Base-by-base conservation (phyloP, 2,329 filamentous ascomycete species). In the Alternaria sp. region DNA sequence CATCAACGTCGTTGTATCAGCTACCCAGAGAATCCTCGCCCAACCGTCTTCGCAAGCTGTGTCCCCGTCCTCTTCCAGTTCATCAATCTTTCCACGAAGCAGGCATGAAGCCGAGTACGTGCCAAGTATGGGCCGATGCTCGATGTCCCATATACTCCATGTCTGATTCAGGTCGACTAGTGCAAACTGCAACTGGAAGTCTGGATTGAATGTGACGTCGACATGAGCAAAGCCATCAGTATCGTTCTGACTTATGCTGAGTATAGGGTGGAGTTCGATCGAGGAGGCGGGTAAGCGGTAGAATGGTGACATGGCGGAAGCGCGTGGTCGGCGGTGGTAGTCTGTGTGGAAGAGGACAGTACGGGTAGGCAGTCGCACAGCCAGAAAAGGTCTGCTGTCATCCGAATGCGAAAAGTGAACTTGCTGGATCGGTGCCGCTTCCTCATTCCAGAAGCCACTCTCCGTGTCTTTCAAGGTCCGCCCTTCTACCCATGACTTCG, bases 71-170 rank as follows among this genome's bases (percentile, higher is more conserved):
- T 61, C 57, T 50, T 61, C 57, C 11, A 23, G 52, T 6, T 46
- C 47, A 21, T 28, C 21, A 15, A 72, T 68, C 2, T 23, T 54
- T 9, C 73, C 74, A 23, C 49, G 80, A 19, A 79, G 77, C 21
- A 77, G 73, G 11, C 76, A 72, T 17, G 78, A 66, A 61, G 76
- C 72, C 12, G 62, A 65, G 73, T 81, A 57, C 80, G 81, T 12
- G 70, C 64, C 57, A 43, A 59, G 61, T 59, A 67, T 74, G 19
- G 68, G 64, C 10, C 60, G 60, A 45, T 71, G 69, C 25, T 74
- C 68, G 23, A 91, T 80, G 64, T 91, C 84, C 88, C 90, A 93
- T 5, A 93, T 77, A 46, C 83, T 88, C 91, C 91, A 94, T 61
- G 81, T 83, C 1, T 90, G 91, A 32, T 80, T 80, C 55, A 87